phyloP scores from a whole-genome alignment of 1,284 basidiomycete species.

The Trametes pubescens region DNA sequence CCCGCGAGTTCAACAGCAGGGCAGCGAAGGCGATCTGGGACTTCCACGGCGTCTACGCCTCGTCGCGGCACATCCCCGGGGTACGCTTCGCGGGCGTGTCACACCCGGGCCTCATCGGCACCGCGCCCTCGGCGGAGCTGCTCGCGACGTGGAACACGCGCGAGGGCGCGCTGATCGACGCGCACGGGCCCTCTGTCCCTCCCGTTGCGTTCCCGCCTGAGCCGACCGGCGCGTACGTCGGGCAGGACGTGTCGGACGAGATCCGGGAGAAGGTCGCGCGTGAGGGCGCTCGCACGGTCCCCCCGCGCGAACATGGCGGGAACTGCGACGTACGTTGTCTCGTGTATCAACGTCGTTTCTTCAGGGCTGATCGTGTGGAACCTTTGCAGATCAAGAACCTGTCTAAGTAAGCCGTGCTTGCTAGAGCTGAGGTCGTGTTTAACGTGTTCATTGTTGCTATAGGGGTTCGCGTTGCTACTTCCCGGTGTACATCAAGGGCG shows the following conservation, averaged over 20 bases:
- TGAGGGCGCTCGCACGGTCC: constrained; percentile 81
- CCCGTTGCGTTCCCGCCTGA: constrained; percentile 75
- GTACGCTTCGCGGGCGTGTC: constrained; percentile 82
- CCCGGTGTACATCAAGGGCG: constrained; percentile 81
- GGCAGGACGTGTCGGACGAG: constrained; percentile 62
- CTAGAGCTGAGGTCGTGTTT: background rate
- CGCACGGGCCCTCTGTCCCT: constrained; percentile 61
- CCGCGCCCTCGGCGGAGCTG: constrained; percentile 77
- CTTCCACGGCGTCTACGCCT: constrained; percentile 73
- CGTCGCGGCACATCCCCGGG: constrained; percentile 79
- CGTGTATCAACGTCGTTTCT: background rate
- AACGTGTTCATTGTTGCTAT: background rate
- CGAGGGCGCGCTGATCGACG: constrained; percentile 72
- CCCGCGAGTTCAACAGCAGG: constrained; percentile 72
- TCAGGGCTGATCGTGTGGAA: background rate
- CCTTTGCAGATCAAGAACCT: constrained; percentile 73
- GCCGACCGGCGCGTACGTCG: constrained; percentile 70
- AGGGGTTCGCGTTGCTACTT: constrained; percentile 78
- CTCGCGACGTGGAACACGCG: constrained; percentile 79
- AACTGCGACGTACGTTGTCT: constrained; percentile 71
- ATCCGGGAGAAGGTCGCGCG: constrained; percentile 62
- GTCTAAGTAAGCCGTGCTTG: constrained; percentile 51
- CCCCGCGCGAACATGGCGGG: constrained; percentile 83
- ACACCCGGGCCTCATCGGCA: constrained; percentile 81
- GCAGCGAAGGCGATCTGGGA: constrained; percentile 87